Evolutionary conservation across 139 green algal genomes (phyloP).

Genomic region (Chlamydomonas asymmetrica): DNA sequence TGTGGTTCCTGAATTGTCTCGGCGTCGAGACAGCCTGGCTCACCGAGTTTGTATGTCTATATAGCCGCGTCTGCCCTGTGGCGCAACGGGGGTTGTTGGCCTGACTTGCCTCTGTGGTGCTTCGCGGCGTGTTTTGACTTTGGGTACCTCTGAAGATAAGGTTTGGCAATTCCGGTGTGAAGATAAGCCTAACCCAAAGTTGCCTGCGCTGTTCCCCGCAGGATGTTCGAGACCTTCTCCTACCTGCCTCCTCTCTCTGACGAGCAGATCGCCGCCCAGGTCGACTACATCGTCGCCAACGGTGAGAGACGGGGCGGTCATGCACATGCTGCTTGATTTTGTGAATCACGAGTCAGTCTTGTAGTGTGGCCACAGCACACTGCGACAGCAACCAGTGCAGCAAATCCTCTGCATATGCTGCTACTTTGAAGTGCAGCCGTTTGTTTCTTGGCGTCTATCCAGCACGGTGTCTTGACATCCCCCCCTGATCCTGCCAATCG

Average conservation of each 20-base stretch:
- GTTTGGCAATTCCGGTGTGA: background rate
- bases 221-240: conserved; percentile 97
- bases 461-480: no score
- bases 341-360: background rate
- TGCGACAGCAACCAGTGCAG: background rate
- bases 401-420: no score
- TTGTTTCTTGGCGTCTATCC: no score
- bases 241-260: conserved; percentile 94
- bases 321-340: background rate
- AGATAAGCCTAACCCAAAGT: background rate
- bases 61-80: background rate
- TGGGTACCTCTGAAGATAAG: background rate
- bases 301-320: conserved; percentile 11
- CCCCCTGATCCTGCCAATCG: background rate
- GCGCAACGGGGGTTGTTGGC: background rate
- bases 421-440: no score
- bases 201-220: conserved; percentile 35
- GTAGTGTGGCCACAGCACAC: conserved; percentile 2
- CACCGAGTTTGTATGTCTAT: background rate
- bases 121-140: background rate
- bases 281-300: conserved; percentile 95
- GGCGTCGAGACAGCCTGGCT: background rate
- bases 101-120: background rate
- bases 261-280: conserved; percentile 89
- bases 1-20: background rate